These are phyloP conservation scores for Lactuca saligna DNA, from an alignment of 129 eudicot genomes.

Conservation along the genomic window DNA sequence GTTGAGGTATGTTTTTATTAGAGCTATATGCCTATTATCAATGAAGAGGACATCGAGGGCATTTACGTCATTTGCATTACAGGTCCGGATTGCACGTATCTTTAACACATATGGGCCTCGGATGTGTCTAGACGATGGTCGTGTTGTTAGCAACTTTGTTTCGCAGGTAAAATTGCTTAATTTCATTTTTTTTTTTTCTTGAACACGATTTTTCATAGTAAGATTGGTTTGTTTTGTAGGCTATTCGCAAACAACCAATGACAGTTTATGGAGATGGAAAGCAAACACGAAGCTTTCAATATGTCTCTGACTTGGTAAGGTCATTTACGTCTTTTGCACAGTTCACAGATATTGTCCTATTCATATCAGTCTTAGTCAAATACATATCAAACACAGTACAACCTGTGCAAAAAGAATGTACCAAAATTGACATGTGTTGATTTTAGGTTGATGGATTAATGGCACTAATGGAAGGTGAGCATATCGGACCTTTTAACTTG, in stretches of 20 bases:
- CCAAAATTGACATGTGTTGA: neutral
- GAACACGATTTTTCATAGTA: neutral
- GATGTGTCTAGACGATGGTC: slow-evolving; percentile 85
- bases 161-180: slow-evolving; percentile 52
- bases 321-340: too few relatives aligned
- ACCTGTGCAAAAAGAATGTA: neutral
- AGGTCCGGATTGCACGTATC: slow-evolving; percentile 79
- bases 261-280: slow-evolving; percentile 81
- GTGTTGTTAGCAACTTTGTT: slow-evolving; percentile 87
- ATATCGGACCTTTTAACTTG: slow-evolving; percentile 77
- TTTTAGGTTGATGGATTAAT: slow-evolving; percentile 68
- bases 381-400: too few relatives aligned
- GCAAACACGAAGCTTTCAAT: slow-evolving; percentile 80
- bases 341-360: neutral
- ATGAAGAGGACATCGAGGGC: neutral
- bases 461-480: slow-evolving; percentile 82
- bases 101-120: slow-evolving; percentile 85
- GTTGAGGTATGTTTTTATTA: slow-evolving; percentile 54
- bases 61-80: slow-evolving; percentile 1
- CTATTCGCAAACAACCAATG: slow-evolving; percentile 75
- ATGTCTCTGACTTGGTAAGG: slow-evolving; percentile 71
- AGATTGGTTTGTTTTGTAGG: slow-evolving; percentile 37
- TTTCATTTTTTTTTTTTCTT: neutral
- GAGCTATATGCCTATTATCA: neutral
- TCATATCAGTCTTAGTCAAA: too few relatives aligned